Evolutionary conservation across 2,329 filamentous ascomycete genomes (phyloP).

Genomic region (Madurella mycetomatis): DNA sequence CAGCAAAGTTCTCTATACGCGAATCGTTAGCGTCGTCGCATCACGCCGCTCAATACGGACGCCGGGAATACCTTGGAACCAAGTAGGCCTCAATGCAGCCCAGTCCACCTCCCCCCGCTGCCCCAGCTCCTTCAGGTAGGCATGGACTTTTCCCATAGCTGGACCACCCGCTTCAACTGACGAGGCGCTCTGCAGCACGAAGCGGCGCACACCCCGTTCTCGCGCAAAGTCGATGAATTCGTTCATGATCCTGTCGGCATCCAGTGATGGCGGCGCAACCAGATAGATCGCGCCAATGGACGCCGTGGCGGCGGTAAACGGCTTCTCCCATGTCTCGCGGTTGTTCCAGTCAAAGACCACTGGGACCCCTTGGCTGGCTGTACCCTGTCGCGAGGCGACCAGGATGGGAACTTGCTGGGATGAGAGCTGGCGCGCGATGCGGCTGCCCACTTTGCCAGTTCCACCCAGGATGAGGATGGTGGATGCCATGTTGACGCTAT

Average conservation of each 20-base stretch:
- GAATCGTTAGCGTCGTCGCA: neutral
- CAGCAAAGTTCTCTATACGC: slow-evolving; percentile 41
- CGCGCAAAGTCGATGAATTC: slow-evolving; percentile 41
- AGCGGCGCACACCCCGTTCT: slow-evolving; percentile 35
- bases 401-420: slow-evolving; percentile 29
- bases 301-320: slow-evolving; percentile 26
- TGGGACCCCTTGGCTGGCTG: slow-evolving; percentile 21
- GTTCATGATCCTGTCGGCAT: slow-evolving; percentile 33
- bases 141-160: slow-evolving; percentile 35
- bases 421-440: slow-evolving; percentile 35
- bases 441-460: slow-evolving; percentile 41
- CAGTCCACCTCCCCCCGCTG: slow-evolving; percentile 36
- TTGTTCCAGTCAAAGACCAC: slow-evolving; percentile 43
- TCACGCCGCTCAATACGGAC: neutral
- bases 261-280: slow-evolving; percentile 33
- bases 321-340: slow-evolving; percentile 35
- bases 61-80: slow-evolving; percentile 42
- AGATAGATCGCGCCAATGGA: slow-evolving; percentile 39
- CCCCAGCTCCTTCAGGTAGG: slow-evolving; percentile 36
- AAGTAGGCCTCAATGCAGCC: slow-evolving; percentile 42
- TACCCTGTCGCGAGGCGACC: slow-evolving; percentile 37
- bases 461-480: slow-evolving; percentile 41
- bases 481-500: neutral
- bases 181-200: slow-evolving; percentile 42
- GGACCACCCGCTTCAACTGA: slow-evolving; percentile 34